phyloP scores from a whole-genome alignment of 1,284 basidiomycete genomes.

The Pyrrhoderma noxium region DNA sequence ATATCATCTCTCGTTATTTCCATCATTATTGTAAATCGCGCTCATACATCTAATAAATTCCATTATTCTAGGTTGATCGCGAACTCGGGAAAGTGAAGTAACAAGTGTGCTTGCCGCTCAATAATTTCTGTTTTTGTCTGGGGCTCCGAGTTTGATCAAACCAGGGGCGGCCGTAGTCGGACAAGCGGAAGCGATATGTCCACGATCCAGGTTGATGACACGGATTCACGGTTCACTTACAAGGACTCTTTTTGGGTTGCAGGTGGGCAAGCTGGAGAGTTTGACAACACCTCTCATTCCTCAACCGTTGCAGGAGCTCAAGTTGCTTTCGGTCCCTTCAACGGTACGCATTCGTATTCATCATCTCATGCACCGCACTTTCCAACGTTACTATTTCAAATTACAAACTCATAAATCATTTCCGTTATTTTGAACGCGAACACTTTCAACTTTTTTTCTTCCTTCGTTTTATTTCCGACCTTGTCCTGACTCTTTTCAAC shows the following conservation, averaged over 20 bases:
- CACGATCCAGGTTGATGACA: constrained; percentile 13
- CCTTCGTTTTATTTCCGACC: no score
- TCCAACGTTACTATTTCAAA: no score
- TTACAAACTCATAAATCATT: no score
- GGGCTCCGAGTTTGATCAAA: no score
- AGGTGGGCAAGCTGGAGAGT: constrained; percentile 12
- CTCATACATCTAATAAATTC: neutral
- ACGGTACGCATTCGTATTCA: constrained; percentile 12
- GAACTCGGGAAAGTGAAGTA: neutral
- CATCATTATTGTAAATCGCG: neutral
- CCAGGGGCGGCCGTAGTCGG: neutral
- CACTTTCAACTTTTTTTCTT: no score
- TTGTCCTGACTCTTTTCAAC: no score
- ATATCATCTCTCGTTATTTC: neutral
- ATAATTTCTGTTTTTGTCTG: neutral
- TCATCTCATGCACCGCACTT: no score
- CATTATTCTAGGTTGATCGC: neutral
- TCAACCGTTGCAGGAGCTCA: constrained; percentile 9
- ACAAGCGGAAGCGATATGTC: constrained; percentile 2
- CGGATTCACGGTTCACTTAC: constrained; percentile 15
- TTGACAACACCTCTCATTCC: constrained; percentile 15
- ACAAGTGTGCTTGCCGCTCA: neutral
- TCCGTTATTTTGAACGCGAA: no score
- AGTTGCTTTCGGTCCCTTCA: constrained; percentile 16
- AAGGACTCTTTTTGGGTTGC: constrained; percentile 13